Conservation (phyloP, 2,329 filamentous ascomycete genomes). For the Colletotrichum lupini region DNA sequence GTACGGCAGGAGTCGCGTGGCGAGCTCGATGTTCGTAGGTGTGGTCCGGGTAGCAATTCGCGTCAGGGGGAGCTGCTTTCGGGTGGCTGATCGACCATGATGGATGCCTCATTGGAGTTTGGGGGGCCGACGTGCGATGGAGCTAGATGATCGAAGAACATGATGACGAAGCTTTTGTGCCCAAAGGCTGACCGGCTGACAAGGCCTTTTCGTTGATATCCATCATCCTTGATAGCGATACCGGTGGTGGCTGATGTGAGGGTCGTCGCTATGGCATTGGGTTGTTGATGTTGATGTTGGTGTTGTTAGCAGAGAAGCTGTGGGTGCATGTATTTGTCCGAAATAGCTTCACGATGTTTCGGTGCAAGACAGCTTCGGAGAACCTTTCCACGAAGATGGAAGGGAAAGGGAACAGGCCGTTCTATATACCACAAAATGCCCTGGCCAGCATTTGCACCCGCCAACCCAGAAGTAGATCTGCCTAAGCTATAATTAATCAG, state of each 20-base stretch:
- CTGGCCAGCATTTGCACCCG: background rate
- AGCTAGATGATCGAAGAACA: background rate
- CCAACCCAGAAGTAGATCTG: constrained; percentile 13
- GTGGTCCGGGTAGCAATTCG: background rate
- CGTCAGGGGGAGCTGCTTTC: background rate
- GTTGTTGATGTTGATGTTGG: background rate
- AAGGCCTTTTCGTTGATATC: background rate
- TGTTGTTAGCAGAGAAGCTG: background rate
- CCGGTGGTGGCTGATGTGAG: no score
- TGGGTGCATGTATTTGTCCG: background rate
- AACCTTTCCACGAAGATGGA: background rate
- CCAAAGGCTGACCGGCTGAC: background rate
- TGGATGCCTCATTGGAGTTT: background rate
- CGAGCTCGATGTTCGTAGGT: background rate
- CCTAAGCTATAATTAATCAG: constrained; percentile 25
- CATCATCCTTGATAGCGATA: no score
- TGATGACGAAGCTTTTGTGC: background rate
- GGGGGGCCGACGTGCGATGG: background rate
- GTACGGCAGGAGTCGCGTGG: background rate
- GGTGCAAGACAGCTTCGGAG: background rate
- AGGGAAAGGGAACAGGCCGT: background rate
- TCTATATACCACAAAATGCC: constrained; percentile 3
- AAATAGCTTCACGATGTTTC: background rate
- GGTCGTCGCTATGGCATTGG: background rate
- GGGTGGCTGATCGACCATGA: background rate